Conservation (phyloP, 78 protist species). For the Bodo saltans region DNA sequence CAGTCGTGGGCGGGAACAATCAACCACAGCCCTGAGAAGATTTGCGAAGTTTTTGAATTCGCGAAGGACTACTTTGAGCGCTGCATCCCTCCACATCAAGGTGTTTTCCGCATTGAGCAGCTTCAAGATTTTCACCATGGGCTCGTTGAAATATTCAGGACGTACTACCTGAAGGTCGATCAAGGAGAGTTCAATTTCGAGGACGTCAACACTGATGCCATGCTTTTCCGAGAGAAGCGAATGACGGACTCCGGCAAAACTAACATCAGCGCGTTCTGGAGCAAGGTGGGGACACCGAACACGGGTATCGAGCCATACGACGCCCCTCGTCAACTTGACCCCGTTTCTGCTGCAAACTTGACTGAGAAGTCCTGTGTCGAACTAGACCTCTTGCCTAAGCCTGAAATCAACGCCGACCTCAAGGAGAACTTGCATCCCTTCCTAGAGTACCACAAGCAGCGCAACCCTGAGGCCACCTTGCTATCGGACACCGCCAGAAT, state of each 20-base stretch:
- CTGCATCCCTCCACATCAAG: background rate
- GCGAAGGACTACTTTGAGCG: background rate
- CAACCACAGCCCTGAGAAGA: constrained; percentile 32
- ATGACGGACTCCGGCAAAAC: background rate
- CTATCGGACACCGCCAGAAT: background rate
- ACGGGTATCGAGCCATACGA: background rate
- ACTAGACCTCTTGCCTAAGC: background rate
- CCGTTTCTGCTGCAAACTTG: background rate
- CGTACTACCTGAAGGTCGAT: constrained; percentile 9
- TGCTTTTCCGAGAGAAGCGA: background rate
- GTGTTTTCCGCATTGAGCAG: background rate
- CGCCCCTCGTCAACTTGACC: background rate
- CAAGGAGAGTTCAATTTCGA: constrained; percentile 26
- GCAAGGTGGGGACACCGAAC: background rate
- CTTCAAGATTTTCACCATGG: background rate
- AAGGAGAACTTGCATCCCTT: background rate
- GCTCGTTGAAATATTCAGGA: constrained; percentile 13
- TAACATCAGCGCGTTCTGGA: background rate
- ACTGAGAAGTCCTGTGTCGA: background rate
- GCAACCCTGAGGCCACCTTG: background rate
- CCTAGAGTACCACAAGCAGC: background rate
- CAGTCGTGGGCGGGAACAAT: constrained; percentile 31
- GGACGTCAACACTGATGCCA: constrained; percentile 20
- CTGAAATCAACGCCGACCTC: background rate
- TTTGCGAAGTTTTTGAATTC: constrained; percentile 4